Base-by-base conservation (phyloP, 2,329 filamentous ascomycete genomes). In the Hymenoscyphus fructigenus region DNA sequence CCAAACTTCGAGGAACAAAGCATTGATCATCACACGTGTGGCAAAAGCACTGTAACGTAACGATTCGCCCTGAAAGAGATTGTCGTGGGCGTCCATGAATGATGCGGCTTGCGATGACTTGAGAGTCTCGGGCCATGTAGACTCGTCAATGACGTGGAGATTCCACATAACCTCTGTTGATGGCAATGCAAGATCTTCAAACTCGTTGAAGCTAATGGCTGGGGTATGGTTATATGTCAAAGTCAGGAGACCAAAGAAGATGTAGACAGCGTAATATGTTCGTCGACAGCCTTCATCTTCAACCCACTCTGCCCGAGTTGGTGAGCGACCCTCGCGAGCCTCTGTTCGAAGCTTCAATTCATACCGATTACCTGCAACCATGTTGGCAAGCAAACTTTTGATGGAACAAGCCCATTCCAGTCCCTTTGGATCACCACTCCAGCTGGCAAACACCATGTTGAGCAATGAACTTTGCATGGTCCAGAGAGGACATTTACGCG, bases 401-500 rank as follows among this genome's bases (percentile, higher is more conserved):
- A 99, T 98, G 1, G 95, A 98, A 78, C 94, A 98, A 41, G 95
- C 93, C 95, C 95, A 99, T 78, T 99, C 95, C 2, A 99, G 84
- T 44, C 95, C 95, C 79, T 97, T 98, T 41, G 95, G 91, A 75
- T 98, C 95, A 73, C 95, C 95, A 77, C 95, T 98, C 95, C 95
- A 99, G 82, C 93, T 98, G 63, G 95, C 93, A 77, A 99, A 98
- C 70, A 97, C 89, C 95, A 98, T 98, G 83, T 99, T 99, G 65
- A 99, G 83, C 62, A 99, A 82, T 3, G 93, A 96, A 77, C 92
- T 92, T 77, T 99, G 95, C 92, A 98, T 98, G 58, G 94, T 95
- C 94, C 95, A 98, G 15, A 99, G 80, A 3, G 95, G 95, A 74
- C 94, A 98, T 78, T 97, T 98, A 72, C 94, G 89, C 9, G 95